phyloP scores from a whole-genome alignment of 176 grass and related monocot species.

The Cenchrus fungigraminus region DNA sequence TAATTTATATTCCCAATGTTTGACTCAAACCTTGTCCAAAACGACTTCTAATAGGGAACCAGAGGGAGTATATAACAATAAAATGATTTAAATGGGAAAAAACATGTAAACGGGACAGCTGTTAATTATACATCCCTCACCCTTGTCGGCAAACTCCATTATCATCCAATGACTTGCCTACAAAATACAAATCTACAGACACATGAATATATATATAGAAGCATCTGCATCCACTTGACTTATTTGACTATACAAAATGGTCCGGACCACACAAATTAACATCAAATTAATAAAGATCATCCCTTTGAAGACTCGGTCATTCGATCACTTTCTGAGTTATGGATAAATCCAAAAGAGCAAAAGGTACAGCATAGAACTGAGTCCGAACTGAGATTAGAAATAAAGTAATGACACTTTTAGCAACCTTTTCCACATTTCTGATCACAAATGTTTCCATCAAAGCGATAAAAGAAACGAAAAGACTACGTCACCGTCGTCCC shows the following conservation, averaged over 20 bases:
- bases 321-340: not conserved
- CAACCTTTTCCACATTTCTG: not conserved
- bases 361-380: not conserved
- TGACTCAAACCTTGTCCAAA: too few species aligned
- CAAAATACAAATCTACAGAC: not conserved
- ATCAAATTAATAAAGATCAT: not conserved
- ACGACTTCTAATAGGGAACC: too few species aligned
- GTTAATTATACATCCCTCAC: not conserved
- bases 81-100: not conserved
- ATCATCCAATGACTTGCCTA: not conserved
- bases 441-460: not conserved
- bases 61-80: too few species aligned
- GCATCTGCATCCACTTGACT: not conserved
- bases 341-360: not conserved
- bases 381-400: too few species aligned
- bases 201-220: not conserved
- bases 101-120: not conserved
- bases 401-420: not conserved
- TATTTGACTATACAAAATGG: not conserved
- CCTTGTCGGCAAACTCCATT: not conserved
- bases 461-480: not conserved
- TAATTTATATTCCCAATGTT: too few species aligned
- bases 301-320: not conserved
- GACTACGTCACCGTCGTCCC: not conserved
- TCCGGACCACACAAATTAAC: not conserved